A percentile compares a stretch with the other conserved stretches of the same genome.
These are phyloP conservation scores for Lepraria neglecta DNA, from an alignment of 495 filamentous ascomycete genomes.

Conservation along the genomic window DNA sequence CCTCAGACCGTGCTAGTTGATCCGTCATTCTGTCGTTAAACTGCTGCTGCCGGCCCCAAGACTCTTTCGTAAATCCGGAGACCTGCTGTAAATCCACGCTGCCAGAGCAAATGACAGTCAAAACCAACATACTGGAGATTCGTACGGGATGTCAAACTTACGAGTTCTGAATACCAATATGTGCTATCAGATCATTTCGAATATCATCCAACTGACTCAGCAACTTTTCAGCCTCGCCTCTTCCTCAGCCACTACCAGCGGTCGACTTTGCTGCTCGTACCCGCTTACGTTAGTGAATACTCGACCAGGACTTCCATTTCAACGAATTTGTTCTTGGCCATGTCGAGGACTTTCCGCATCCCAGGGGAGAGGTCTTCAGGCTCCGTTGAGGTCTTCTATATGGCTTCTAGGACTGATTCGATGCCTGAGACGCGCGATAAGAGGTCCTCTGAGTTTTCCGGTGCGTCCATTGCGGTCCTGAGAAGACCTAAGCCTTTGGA, in stretches of 20 bases:
- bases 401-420: neutral
- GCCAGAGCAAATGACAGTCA: neutral
- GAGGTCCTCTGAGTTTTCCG: neutral
- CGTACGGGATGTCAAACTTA: neutral
- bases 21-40: neutral
- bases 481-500: neutral
- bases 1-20: neutral
- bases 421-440: neutral
- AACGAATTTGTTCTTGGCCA: neutral
- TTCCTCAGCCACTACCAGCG: slow-evolving; percentile 2
- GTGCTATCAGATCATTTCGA: neutral
- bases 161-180: neutral
- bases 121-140: neutral
- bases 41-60: neutral
- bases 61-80: neutral
- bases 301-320: neutral
- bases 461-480: neutral
- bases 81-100: slow-evolving; percentile 1
- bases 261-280: slow-evolving; percentile 6
- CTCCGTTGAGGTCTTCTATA: neutral
- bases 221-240: neutral
- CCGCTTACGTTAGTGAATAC: slow-evolving; percentile 7
- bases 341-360: neutral
- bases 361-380: neutral
- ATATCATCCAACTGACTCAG: neutral